Evolutionary conservation across 2,329 filamentous ascomycete species (phyloP), one percentile per base, ranked within the genome.

Genomic region (Blastomyces parvus): DNA sequence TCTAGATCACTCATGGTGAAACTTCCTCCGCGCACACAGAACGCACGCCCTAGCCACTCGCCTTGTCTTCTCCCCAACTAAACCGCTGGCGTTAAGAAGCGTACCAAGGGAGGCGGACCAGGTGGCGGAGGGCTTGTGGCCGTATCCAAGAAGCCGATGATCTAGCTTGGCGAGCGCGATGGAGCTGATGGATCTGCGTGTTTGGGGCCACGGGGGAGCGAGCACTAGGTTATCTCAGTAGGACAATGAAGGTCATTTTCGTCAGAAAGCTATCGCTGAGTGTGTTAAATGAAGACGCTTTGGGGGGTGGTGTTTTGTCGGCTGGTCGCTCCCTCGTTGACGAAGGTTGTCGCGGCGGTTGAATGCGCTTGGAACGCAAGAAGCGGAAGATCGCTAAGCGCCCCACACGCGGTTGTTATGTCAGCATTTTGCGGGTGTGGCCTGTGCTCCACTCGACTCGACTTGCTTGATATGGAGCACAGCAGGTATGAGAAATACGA

Each of bases 1-100:
- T 97, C 94, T 72, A 97, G 85, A 77, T 97, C 91, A 78, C 92
- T 96, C 89, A 96, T 97, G 62, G 70, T 79, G 74, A 67, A 61
- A 14, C 25, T 63, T 66, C 65, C 62, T 65, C 61, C 60, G n/a
- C 65, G 65, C 70, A 63, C 59, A 62, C 22, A 59, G 27, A 59
- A n/a, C 50, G 59, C 48, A 60, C 42, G 60, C 25, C 57, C 40
- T 42, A 48, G 57, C 27, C 42, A 30, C 40, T 36, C 27, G 42
- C 25, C 57, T 48, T 7, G 17, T 25, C 42, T 27, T 22, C 30
- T 59, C 38, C 38, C 38, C 38, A 30, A n/a, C 57, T 48, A 25
- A 48, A 36, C 14, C 14, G 25, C 42, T 46, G 57, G 27, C 8
- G 25, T 33, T 55, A 55, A 27, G 42, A 33, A 38, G 22, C n/a